Evolutionary conservation across 108 stramenopile genomes (phyloP).

Genomic region (Pseudonitzschia multiseries): DNA sequence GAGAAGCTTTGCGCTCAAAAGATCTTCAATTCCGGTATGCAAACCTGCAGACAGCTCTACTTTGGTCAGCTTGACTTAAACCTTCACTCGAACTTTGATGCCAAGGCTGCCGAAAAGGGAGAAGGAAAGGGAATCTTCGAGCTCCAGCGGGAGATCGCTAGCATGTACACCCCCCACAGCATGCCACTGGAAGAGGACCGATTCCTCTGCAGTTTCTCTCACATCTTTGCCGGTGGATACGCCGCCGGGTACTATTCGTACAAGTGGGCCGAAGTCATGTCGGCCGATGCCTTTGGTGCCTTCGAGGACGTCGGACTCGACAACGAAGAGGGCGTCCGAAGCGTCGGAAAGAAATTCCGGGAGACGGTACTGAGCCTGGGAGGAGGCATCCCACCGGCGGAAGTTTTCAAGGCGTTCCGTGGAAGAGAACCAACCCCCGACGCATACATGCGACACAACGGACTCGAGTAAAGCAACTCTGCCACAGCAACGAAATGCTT

Average conservation of each 20-base stretch:
- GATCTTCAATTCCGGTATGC: conserved; percentile 92
- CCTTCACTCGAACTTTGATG: conserved; percentile 88
- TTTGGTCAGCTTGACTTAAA: conserved; percentile 97
- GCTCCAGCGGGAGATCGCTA: conserved; percentile 86
- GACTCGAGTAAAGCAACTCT: conserved; percentile 64
- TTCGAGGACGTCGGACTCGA: conserved; percentile 98
- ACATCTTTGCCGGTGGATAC: conserved; percentile 98
- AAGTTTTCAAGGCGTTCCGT: conserved; percentile 95
- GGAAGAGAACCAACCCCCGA: conserved; percentile 95
- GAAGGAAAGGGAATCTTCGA: conserved; percentile 84
- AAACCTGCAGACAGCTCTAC: conserved; percentile 92
- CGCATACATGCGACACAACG: conserved; percentile 94
- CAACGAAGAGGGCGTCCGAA: conserved; percentile 87
- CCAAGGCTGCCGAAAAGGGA: conserved; percentile 46
- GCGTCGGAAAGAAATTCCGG: conserved; percentile 87
- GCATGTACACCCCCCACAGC: conserved; percentile 84
- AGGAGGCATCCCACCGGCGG: conserved; percentile 86
- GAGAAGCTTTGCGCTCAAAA: conserved; percentile 92
- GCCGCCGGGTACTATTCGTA: conserved; percentile 95
- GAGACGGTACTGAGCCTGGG: conserved; percentile 92
- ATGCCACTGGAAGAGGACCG: conserved; percentile 92
- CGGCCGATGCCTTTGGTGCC: conserved; percentile 96
- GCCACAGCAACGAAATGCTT: background rate
- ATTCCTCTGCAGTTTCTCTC: conserved; percentile 94
- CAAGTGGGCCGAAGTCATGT: conserved; percentile 99